These are phyloP conservation scores for Pseudogymnoascus sp. DNA, from an alignment of 2,329 filamentous ascomycete genomes.

Conservation along the genomic window DNA sequence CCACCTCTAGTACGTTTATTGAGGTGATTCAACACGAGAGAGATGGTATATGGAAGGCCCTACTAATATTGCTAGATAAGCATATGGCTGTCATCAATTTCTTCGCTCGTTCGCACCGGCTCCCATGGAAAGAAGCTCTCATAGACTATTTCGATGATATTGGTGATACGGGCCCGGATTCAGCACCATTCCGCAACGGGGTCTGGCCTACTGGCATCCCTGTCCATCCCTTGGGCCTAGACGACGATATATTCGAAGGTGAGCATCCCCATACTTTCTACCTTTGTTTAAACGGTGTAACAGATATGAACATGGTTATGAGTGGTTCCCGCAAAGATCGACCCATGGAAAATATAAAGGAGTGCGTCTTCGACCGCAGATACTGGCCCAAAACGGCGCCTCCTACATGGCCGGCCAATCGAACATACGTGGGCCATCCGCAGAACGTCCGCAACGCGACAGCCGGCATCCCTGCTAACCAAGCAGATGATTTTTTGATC, in stretches of 20 bases:
- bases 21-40: background rate
- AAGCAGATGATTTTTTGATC: background rate
- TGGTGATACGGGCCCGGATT: background rate
- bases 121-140: background rate
- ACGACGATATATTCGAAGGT: background rate
- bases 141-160: background rate
- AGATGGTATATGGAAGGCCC: background rate
- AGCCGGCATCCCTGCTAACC: background rate
- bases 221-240: background rate
- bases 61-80: background rate
- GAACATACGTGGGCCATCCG: background rate
- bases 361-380: background rate
- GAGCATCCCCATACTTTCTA: background rate
- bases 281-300: background rate
- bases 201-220: background rate
- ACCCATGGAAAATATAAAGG: background rate
- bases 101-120: background rate
- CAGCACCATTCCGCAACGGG: background rate
- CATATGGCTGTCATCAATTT: background rate
- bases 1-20: background rate
- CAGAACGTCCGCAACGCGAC: slow-evolving; percentile 1
- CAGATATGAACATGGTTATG: background rate
- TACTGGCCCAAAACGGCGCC: background rate
- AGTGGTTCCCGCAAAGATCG: background rate
- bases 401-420: background rate